Percentiles rank a stretch among this genome's conserved stretches.
phyloP scores from a whole-genome alignment of 192 early-diverging fungal genomes.

The Radiomyces spectabilis region DNA sequence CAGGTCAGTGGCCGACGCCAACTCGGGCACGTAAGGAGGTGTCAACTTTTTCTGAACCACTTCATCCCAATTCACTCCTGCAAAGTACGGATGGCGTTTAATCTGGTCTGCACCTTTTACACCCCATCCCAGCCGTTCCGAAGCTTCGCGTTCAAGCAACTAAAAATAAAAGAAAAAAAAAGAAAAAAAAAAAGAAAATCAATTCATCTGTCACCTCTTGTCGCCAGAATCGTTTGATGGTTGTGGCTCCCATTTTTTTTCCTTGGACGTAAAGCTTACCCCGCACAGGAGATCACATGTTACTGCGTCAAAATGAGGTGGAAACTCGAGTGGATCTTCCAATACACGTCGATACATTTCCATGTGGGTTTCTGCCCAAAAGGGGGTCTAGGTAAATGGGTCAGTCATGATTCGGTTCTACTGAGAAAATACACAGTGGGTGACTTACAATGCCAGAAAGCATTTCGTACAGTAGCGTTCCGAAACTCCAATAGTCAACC shows the following conservation, averaged over 20 bases:
- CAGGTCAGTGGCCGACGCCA: conserved; percentile 42
- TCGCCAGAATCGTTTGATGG: neutral
- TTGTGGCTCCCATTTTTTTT: conserved; percentile 1
- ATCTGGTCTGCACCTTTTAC: conserved; percentile 55
- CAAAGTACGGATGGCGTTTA: conserved; percentile 66
- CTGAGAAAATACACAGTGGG: neutral
- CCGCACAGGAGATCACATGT: conserved; percentile 35
- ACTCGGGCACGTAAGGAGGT: conserved; percentile 53
- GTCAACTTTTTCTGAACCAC: conserved; percentile 51
- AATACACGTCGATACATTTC: conserved; percentile 50
- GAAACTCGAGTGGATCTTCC: conserved; percentile 43
- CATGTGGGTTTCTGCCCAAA: conserved; percentile 52
- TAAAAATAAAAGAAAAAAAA: conserved; percentile 51
- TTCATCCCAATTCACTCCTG: conserved; percentile 56
- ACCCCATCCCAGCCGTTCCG: conserved; percentile 51
- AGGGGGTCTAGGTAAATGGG: conserved; percentile 34
- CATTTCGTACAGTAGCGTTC: conserved; percentile 72
- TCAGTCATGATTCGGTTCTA: neutral
- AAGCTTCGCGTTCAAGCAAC: conserved; percentile 52
- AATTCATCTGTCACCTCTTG: neutral
- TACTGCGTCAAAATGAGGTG: conserved; percentile 29
- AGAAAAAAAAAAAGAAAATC: neutral
- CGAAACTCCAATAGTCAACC: conserved; percentile 80
- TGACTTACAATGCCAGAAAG: conserved; percentile 46
- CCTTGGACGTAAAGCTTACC: conserved; percentile 18